phyloP scores from a whole-genome alignment of 192 early-diverging fungal genomes.

The Backusella luteola region DNA sequence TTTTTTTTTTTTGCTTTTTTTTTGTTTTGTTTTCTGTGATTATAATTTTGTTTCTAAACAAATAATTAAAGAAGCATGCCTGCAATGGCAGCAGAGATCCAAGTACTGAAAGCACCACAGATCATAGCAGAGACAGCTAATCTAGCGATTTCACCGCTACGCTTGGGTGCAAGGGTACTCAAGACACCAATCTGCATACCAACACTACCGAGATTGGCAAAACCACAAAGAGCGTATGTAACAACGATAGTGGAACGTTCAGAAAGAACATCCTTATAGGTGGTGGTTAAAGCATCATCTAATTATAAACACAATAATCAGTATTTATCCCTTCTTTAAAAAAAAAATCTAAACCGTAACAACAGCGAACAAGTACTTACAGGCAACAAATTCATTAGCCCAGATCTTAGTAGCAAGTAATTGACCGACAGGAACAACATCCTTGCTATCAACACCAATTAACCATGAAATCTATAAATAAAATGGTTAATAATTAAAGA shows the following conservation, averaged over 20 bases:
- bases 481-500: background rate
- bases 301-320: background rate
- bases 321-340: background rate
- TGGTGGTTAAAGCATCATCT: conserved; percentile 24
- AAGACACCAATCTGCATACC: conserved; percentile 79
- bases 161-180: conserved; percentile 70
- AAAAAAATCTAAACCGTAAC: background rate
- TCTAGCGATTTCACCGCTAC: conserved; percentile 66
- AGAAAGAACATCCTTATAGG: conserved; percentile 39
- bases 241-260: conserved; percentile 50
- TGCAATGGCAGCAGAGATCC: conserved; percentile 78
- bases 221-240: conserved; percentile 85
- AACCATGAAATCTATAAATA: conserved; percentile 53
- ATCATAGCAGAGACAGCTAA: conserved; percentile 80
- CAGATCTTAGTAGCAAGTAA: conserved; percentile 74
- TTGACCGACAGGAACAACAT: conserved; percentile 56
- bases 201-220: conserved; percentile 82
- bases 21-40: no score
- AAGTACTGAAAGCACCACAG: conserved; percentile 76
- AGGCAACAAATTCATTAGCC: conserved; percentile 91
- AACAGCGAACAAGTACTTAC: conserved; percentile 22
- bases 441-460: conserved; percentile 41
- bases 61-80: conserved; percentile 52
- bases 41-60: background rate
- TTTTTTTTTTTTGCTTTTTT: no score